Conservation (phyloP, 495 filamentous ascomycete genomes). For the Tetracladium marchalianum region DNA sequence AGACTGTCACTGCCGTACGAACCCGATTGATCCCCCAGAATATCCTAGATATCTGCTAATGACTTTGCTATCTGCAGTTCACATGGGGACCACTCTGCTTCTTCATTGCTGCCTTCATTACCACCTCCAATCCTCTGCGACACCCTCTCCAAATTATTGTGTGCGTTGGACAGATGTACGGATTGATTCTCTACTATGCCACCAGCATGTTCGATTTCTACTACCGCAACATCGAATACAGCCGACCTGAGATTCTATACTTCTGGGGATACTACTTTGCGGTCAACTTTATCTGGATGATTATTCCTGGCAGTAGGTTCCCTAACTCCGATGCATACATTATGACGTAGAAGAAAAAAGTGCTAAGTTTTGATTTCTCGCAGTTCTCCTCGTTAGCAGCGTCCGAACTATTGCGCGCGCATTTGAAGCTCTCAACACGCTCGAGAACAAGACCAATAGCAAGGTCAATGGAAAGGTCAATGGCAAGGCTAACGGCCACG, state of each 20-base stretch:
- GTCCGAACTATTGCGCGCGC: constrained; percentile 35
- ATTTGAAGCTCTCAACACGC: constrained; percentile 28
- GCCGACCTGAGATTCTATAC: constrained; percentile 42
- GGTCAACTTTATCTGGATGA: constrained; percentile 49
- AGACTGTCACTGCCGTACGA: constrained; percentile 38
- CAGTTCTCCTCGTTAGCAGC: constrained; percentile 43
- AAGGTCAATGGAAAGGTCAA: constrained; percentile 10
- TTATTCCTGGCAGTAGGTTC: constrained; percentile 41
- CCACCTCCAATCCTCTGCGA: constrained; percentile 36
- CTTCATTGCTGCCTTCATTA: constrained; percentile 35
- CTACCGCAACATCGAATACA: constrained; percentile 32
- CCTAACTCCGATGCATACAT: constrained; percentile 38
- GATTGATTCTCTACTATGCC: constrained; percentile 48
- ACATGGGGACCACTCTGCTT: constrained; percentile 50
- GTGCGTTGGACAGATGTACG: constrained; percentile 47
- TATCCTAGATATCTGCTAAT: constrained; percentile 33
- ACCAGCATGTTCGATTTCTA: constrained; percentile 42
- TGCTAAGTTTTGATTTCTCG: background rate
- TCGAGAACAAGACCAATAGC: constrained; percentile 14
- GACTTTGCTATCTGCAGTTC: constrained; percentile 19
- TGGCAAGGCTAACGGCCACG: background rate
- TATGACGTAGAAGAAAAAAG: constrained; percentile 12
- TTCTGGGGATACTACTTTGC: constrained; percentile 48
- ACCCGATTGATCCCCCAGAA: background rate
- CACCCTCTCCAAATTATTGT: constrained; percentile 45